phyloP scores from a whole-genome alignment of 345 rosid genomes.

The Punica granatum region DNA sequence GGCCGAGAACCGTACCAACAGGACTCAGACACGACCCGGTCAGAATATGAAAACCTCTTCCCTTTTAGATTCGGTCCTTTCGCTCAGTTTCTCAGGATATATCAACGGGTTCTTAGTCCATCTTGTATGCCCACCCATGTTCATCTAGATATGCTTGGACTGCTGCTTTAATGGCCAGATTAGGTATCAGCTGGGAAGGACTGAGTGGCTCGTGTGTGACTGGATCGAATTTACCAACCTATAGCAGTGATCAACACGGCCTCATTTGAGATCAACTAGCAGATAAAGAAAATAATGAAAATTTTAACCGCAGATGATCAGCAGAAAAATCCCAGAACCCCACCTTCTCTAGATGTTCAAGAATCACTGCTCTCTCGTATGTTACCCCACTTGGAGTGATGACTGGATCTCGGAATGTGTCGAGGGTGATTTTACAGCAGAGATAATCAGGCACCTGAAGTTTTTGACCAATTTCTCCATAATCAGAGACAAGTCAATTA shows the following conservation, averaged over 20 bases:
- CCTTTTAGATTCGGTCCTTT: background rate
- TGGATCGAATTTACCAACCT: slow-evolving; percentile 95
- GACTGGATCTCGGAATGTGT: slow-evolving; percentile 84
- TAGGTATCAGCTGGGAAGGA: slow-evolving; percentile 49
- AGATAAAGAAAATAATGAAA: background rate
- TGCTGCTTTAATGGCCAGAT: slow-evolving; percentile 85
- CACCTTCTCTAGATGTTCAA: slow-evolving; percentile 82
- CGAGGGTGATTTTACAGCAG: slow-evolving; percentile 86
- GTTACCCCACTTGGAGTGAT: slow-evolving; percentile 81
- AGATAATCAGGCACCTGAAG: slow-evolving; percentile 83
- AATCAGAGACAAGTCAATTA: background rate
- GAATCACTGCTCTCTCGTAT: slow-evolving; percentile 82
- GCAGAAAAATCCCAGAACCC: background rate
- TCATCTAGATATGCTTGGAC: slow-evolving; percentile 63
- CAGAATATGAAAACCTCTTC: background rate
- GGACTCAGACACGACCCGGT: background rate
- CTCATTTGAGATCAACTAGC: background rate
- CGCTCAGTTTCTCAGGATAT: background rate
- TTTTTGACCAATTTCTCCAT: background rate
- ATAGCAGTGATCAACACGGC: background rate
- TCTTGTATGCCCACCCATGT: slow-evolving; percentile 80
- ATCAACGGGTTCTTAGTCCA: slow-evolving; percentile 5
- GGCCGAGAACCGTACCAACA: background rate
- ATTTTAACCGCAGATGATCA: background rate
- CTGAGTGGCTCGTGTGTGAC: slow-evolving; percentile 54